Evolutionary conservation across 2,329 filamentous ascomycete species (phyloP).

Genomic region (Talaromyces amestolkiae): DNA sequence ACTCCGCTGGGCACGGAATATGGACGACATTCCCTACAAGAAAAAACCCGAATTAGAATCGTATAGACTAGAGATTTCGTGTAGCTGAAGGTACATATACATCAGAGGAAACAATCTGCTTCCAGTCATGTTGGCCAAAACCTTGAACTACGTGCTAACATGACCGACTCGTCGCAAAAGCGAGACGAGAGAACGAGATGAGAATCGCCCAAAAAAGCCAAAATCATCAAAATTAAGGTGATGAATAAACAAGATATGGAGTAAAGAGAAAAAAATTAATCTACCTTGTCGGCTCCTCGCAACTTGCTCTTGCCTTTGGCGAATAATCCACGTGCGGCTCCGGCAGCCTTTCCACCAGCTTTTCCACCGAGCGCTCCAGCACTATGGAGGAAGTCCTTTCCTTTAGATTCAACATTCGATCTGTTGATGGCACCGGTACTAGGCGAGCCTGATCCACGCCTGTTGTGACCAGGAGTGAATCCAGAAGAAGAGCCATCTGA

Average conservation of each 20-base stretch:
- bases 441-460: slow-evolving; percentile 37
- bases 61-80: slow-evolving; percentile 14
- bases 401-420: slow-evolving; percentile 71
- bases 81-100: slow-evolving; percentile 21
- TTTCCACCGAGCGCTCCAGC: slow-evolving; percentile 70
- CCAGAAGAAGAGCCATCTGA: slow-evolving; percentile 30
- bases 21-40: slow-evolving; percentile 21
- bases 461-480: slow-evolving; percentile 30
- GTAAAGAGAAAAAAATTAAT: slow-evolving; percentile 53
- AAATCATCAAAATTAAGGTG: neutral
- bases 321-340: slow-evolving; percentile 85
- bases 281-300: slow-evolving; percentile 74
- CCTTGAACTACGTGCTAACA: slow-evolving; percentile 13
- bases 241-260: slow-evolving; percentile 1
- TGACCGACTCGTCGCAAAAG: neutral
- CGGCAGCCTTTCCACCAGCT: slow-evolving; percentile 61
- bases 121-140: neutral
- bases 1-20: slow-evolving; percentile 15
- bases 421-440: slow-evolving; percentile 48
- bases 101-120: slow-evolving; percentile 7
- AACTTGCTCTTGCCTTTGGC: slow-evolving; percentile 88
- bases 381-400: slow-evolving; percentile 83
- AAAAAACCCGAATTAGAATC: slow-evolving; percentile 20
- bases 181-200: slow-evolving; percentile 26
- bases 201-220: slow-evolving; percentile 1